Conservation (phyloP, 345 rosid species). For the Syzygium jambos region DNA sequence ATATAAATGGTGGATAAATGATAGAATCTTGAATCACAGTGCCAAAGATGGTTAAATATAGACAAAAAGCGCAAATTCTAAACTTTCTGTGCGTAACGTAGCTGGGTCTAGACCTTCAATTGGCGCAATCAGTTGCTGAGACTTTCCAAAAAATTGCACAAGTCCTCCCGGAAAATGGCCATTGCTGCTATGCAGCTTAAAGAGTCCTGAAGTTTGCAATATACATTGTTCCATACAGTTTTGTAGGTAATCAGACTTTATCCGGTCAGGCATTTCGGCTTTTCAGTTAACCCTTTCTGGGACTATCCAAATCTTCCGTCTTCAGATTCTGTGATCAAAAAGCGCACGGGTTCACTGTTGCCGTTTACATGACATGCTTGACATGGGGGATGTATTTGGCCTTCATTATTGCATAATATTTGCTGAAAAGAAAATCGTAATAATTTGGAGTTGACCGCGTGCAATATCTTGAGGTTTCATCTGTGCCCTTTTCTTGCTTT, state of each 20-base stretch:
- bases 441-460: neutral
- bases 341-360: neutral
- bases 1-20: neutral
- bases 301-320: neutral
- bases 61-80: neutral
- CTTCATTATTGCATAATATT: neutral
- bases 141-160: neutral
- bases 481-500: neutral
- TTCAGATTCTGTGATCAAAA: neutral
- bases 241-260: neutral
- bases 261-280: neutral
- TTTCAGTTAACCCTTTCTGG: neutral
- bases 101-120: neutral
- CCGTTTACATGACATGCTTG: neutral
- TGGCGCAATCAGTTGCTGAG: neutral
- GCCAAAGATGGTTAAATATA: neutral
- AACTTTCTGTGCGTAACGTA: neutral
- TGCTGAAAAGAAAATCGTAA: neutral
- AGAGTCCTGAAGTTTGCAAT: neutral
- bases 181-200: neutral
- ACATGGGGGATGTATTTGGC: neutral
- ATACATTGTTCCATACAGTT: neutral
- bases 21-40: neutral
- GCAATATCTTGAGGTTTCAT: neutral
- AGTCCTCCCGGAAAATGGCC: neutral